These are phyloP conservation scores for Colletotrichum echinochloae DNA, from an alignment of 2,329 filamentous ascomycete species.

Conservation along the genomic window DNA sequence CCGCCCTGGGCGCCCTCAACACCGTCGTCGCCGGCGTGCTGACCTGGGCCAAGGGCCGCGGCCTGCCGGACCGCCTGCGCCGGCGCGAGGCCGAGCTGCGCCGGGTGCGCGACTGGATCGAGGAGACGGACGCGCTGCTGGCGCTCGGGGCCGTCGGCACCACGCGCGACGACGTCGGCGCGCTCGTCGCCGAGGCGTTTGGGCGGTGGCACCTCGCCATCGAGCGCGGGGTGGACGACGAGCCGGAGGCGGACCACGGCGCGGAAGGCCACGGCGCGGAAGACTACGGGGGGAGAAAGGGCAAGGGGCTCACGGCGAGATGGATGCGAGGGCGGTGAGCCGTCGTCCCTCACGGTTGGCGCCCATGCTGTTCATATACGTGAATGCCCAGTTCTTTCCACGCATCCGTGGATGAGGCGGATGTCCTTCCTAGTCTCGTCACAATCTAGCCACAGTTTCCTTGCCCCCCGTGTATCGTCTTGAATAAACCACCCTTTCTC, in stretches of 20 bases:
- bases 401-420: neutral
- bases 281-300: neutral
- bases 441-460: neutral
- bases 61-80: slow-evolving; percentile 59
- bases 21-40: slow-evolving; percentile 72
- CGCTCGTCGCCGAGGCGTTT: slow-evolving; percentile 57
- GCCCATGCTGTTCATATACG: neutral
- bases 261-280: neutral
- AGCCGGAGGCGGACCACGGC: slow-evolving; percentile 46
- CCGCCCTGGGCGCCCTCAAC: slow-evolving; percentile 71
- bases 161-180: slow-evolving; percentile 56
- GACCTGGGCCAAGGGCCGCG: slow-evolving; percentile 65
- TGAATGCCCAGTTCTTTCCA: neutral
- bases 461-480: neutral
- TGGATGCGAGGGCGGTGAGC: slow-evolving; percentile 4
- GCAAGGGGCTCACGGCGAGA: slow-evolving; percentile 3
- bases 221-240: slow-evolving; percentile 55
- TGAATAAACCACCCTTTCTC: neutral
- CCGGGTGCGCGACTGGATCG: slow-evolving; percentile 64
- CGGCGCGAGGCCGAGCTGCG: slow-evolving; percentile 60
- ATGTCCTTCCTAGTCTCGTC: neutral
- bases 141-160: slow-evolving; percentile 56
- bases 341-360: neutral
- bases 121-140: slow-evolving; percentile 62
- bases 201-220: slow-evolving; percentile 58